Evolutionary conservation across 176 grass and related monocot species (phyloP).

Genomic region (Luzula sylvatica): DNA sequence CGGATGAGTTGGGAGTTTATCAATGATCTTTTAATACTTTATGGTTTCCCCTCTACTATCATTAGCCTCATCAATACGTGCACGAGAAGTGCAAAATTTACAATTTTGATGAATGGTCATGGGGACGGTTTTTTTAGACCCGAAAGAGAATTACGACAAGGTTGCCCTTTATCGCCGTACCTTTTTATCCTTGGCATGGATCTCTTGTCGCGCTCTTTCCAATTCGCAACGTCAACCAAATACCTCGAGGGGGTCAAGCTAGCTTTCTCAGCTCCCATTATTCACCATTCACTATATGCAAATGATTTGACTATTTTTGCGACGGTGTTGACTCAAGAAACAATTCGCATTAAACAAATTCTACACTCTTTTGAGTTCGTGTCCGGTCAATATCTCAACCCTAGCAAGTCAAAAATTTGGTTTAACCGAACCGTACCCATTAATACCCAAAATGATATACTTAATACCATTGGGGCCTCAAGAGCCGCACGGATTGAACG

Average conservation of each 20-base stretch:
- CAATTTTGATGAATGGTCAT: not conserved
- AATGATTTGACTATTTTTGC: not conserved
- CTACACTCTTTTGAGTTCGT: not conserved
- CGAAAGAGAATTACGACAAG: not conserved
- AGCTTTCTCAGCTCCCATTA: not conserved
- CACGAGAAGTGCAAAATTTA: not conserved
- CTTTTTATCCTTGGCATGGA: not conserved
- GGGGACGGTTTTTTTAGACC: not conserved
- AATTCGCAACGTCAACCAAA: not conserved
- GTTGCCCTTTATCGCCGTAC: not conserved
- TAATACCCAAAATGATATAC: not conserved
- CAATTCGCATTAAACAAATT: too few relatives aligned
- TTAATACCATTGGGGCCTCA: not conserved
- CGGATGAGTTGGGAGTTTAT: not conserved
- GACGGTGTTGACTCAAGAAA: not conserved
- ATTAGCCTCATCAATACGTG: not conserved
- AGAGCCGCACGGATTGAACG: not conserved
- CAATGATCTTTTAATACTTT: not conserved
- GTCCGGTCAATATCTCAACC: not conserved
- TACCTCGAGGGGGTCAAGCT: not conserved
- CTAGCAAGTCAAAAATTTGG: not conserved
- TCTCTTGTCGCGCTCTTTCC: not conserved
- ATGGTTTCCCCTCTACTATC: not conserved
- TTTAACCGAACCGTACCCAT: not conserved
- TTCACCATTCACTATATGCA: not conserved